phyloP scores from a whole-genome alignment of 75 land plant genomes.

The Pinus albicaulis region DNA sequence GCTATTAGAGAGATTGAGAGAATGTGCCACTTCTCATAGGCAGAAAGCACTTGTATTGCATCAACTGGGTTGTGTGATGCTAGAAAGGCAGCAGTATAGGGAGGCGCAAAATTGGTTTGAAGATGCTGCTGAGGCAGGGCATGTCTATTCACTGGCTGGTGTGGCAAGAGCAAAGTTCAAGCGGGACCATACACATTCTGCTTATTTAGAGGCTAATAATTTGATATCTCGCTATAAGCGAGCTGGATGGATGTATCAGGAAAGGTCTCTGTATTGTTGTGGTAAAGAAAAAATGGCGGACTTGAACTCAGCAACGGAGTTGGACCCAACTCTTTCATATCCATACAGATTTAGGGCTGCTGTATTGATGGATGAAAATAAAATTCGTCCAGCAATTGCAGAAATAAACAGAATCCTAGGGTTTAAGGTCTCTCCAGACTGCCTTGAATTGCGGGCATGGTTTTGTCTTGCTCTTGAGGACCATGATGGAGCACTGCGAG shows the following conservation, averaged over 20 bases:
- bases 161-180: conserved; percentile 63
- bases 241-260: conserved; percentile 91
- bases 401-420: conserved; percentile 76
- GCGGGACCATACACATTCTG: conserved; percentile 45
- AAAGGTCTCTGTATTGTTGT: conserved; percentile 73
- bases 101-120: conserved; percentile 69
- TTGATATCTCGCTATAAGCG: conserved; percentile 39
- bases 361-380: conserved; percentile 65
- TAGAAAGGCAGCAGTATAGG: conserved; percentile 64
- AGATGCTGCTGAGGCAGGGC: conserved; percentile 68
- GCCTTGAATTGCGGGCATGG: conserved; percentile 77
- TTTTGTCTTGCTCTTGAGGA: conserved; percentile 68
- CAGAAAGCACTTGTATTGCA: conserved; percentile 74
- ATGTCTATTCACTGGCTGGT: conserved; percentile 77
- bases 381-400: conserved; percentile 55
- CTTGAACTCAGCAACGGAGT: conserved; percentile 62
- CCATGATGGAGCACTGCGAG: conserved; percentile 66
- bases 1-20: conserved; percentile 64
- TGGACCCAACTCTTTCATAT: conserved; percentile 82
- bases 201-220: conserved; percentile 40
- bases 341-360: conserved; percentile 88
- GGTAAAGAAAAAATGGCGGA: conserved; percentile 75
- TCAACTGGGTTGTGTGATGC: conserved; percentile 78
- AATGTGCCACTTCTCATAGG: conserved; percentile 60
- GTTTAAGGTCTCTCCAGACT: conserved; percentile 74